Percentiles rank a stretch among this genome's conserved stretches.
Evolutionary conservation across 2,329 filamentous ascomycete genomes (phyloP).

Genomic region (Xylariales sp.): DNA sequence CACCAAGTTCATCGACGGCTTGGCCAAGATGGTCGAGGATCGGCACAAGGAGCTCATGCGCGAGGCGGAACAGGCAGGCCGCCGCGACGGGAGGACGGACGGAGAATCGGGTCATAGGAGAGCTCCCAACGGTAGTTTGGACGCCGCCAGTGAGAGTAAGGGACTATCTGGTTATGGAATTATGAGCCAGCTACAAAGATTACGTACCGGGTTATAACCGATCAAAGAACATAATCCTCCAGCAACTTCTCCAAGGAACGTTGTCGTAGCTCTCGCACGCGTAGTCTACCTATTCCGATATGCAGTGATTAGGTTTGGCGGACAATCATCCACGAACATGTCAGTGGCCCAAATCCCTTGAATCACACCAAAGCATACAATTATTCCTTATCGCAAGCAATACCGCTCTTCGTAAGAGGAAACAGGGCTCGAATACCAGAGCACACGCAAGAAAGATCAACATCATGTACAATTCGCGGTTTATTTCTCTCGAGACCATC

Average conservation of each 20-base stretch:
- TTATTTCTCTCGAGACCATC: constrained; percentile 7
- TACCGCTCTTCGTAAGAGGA: neutral
- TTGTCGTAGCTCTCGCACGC: neutral
- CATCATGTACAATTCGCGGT: constrained; percentile 4
- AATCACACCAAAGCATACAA: neutral
- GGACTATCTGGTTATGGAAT: constrained; percentile 66
- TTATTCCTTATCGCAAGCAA: neutral
- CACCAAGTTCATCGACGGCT: constrained; percentile 80
- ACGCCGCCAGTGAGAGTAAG: constrained; percentile 54
- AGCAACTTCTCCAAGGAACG: neutral
- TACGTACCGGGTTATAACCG: constrained; percentile 62
- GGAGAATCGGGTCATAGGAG: constrained; percentile 50
- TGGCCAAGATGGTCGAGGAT: constrained; percentile 88
- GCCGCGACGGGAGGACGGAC: constrained; percentile 53
- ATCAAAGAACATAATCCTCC: constrained; percentile 3
- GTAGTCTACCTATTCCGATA: neutral
- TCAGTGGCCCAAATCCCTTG: neutral
- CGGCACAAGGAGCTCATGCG: constrained; percentile 64
- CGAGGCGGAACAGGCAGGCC: constrained; percentile 60
- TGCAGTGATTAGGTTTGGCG: neutral
- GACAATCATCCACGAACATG: neutral
- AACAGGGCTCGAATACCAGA: neutral
- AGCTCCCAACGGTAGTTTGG: constrained; percentile 49
- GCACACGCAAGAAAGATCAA: neutral
- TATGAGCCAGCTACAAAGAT: constrained; percentile 72